These are phyloP conservation scores for Butyriboletus appendiculatus DNA, from an alignment of 1,284 basidiomycete species.

Conservation along the genomic window DNA sequence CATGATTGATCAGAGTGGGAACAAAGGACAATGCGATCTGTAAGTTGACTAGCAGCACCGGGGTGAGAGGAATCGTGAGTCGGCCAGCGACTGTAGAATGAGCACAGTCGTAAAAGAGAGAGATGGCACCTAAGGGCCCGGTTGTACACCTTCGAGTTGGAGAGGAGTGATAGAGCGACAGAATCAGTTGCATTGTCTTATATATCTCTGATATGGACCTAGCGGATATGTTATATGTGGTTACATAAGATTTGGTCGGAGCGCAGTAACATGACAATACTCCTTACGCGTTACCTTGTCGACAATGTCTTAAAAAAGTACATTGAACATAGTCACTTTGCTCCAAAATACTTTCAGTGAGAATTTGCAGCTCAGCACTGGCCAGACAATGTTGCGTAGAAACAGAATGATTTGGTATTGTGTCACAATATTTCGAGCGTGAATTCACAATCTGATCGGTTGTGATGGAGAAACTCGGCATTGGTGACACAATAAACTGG, in stretches of 20 bases:
- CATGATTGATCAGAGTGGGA: slow-evolving; percentile 15
- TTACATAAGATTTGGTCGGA: slow-evolving; percentile 18
- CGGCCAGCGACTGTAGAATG: slow-evolving; percentile 24
- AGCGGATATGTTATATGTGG: not conserved
- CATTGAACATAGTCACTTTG: slow-evolving; percentile 4
- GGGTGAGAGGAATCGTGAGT: slow-evolving; percentile 1
- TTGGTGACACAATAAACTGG: not conserved
- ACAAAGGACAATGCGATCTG: not conserved
- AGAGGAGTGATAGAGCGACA: not conserved
- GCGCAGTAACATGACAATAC: slow-evolving; percentile 3
- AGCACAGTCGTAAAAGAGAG: slow-evolving; percentile 7
- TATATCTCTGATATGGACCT: not conserved
- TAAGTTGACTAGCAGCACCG: slow-evolving; percentile 17
- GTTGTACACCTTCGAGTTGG: slow-evolving; percentile 3
- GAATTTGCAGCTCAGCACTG: not conserved
- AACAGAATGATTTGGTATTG: slow-evolving; percentile 10
- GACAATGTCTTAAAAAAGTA: slow-evolving; percentile 9
- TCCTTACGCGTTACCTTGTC: slow-evolving; percentile 25
- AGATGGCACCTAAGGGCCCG: slow-evolving; percentile 24
- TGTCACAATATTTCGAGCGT: not conserved
- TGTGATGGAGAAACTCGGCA: not conserved
- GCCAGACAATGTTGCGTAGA: slow-evolving; percentile 13
- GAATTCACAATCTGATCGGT: slow-evolving; percentile 13
- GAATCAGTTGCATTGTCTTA: slow-evolving; percentile 15
- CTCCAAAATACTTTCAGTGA: not conserved